Evolutionary conservation across 2,329 filamentous ascomycete species (phyloP), one percentile per base, ranked within the genome.

Genomic region (Pyricularia pennisetigena): DNA sequence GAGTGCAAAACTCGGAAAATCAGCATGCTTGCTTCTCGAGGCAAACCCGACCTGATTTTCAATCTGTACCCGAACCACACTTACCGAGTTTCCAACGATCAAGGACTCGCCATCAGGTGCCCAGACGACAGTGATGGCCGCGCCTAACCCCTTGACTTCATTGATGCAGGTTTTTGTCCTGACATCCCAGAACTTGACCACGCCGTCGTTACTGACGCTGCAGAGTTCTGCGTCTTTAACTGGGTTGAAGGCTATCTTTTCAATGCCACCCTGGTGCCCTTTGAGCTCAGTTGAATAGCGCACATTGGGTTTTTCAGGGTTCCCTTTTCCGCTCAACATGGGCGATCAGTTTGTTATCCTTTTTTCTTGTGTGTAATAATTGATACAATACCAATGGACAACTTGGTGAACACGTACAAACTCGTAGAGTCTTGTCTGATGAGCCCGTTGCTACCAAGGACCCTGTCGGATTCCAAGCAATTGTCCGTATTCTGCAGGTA

Each of bases 381-480:
- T 9, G 66, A 9, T 49, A 35, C 28, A 35, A 64, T 23, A 24
- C 30, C 12, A 29, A 35, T 29, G 10, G 14, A 32, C 14, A 7
- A 26, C 26, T 49, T n/a, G 54, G 29, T 23, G 30, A 10, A 4
- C 61, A 82, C 85, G 75, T 75, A 88, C 91, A 94, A 65, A 94
- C 89, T 73, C 91, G 87, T 68, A 94, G 78, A 9, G 86, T 90
- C 72, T 85, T 87, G 74, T 92, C 89, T 28, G 83, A 81, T 6
- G 90, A 86, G 3, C 93, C 93, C 0, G 94, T 96, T 0, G 94
- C 94, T 70, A 98, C 88, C 69, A 95, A 82, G 9, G 87, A 90
- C 41, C 94, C 93, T 0, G 92, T 82, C 0, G 94, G 92, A 72
- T 94, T 97, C 94, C 94, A 98, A 57, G 91, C 89, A 72, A 98